Evolutionary conservation across 2,329 filamentous ascomycete species (phyloP), one percentile per base, ranked within the genome.

Genomic region (Pseudogymnoascus sp.): DNA sequence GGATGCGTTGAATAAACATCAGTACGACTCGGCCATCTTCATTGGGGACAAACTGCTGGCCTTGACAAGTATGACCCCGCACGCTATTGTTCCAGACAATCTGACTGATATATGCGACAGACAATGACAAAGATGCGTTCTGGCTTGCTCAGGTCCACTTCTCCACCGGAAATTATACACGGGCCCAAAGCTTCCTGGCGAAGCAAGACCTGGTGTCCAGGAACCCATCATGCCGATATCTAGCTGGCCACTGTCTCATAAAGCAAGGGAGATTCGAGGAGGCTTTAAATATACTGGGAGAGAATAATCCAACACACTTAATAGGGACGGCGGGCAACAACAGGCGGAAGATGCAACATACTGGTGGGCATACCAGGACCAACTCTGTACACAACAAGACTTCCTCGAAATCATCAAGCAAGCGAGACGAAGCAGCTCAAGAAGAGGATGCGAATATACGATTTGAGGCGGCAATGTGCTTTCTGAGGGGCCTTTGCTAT

Each of bases 101-200:
- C 43, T 33, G 63, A 43, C 37, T 59, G 49, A 61, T 62, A 60
- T 11, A 8, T 14, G 33, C n/a, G 21, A 14, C 67, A 97, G 94
- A 92, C 72, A 90, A 93, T 74, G 92, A 96, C 71, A 88, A 91
- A 67, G 94, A 99, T 74, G 93, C 92, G 41, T 96, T 96, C 73
- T 97, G 92, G 89, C 87, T 99, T 45, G 94, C 94, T n/a, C 93
- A 97, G 76, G 91, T 96, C 38, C 93, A 99, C 76, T 99, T 97
- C 77, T 89, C 88, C 60, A 94, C 91, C 59, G 92, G 91, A 69
- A 96, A 97, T 78, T 97, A 96, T 75, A 94, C 89, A 7, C 89
- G 94, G 70, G 92, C 94, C 2, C 88, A 96, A 70, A 84, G 90
- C 23, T 90, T 97, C 67, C 85, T 99, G 65, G 85, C 87, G 31